These are phyloP conservation scores for Penicillium verhagenii DNA, from an alignment of 495 filamentous ascomycete species.

Conservation along the genomic window DNA sequence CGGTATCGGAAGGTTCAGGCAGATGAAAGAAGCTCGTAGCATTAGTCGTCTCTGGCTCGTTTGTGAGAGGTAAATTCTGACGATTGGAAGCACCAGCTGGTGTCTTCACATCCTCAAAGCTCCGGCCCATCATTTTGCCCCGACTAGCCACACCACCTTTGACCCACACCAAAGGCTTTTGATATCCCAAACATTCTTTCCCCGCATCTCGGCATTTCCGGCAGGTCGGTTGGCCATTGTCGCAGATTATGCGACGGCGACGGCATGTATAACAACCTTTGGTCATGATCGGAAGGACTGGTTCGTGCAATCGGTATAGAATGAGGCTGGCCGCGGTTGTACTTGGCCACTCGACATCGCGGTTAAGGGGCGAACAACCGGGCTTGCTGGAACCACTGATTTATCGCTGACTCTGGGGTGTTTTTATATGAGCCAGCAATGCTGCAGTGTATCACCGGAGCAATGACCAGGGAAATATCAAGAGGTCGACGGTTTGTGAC, in stretches of 20 bases:
- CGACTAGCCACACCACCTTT: conserved; percentile 51
- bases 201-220: conserved; percentile 62
- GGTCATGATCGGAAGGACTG: conserved; percentile 33
- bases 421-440: neutral
- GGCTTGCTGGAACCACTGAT: conserved; percentile 7
- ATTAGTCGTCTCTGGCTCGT: neutral
- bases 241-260: conserved; percentile 54
- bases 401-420: conserved; percentile 16
- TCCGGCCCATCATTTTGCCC: conserved; percentile 52
- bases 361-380: conserved; percentile 12
- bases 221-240: conserved; percentile 62
- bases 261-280: conserved; percentile 53
- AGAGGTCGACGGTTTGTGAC: neutral
- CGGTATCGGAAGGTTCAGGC: conserved; percentile 20
- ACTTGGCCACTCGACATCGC: conserved; percentile 28
- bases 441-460: conserved; percentile 1
- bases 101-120: conserved; percentile 39
- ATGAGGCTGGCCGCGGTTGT: conserved; percentile 15
- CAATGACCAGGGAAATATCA: neutral
- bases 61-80: neutral
- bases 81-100: conserved; percentile 2
- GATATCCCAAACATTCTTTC: conserved; percentile 62
- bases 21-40: conserved; percentile 9
- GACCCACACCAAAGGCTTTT: conserved; percentile 53
- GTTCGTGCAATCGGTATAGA: conserved; percentile 11